phyloP scores from a whole-genome alignment of 495 filamentous ascomycete genomes.

The Parathielavia hyrcaniae region DNA sequence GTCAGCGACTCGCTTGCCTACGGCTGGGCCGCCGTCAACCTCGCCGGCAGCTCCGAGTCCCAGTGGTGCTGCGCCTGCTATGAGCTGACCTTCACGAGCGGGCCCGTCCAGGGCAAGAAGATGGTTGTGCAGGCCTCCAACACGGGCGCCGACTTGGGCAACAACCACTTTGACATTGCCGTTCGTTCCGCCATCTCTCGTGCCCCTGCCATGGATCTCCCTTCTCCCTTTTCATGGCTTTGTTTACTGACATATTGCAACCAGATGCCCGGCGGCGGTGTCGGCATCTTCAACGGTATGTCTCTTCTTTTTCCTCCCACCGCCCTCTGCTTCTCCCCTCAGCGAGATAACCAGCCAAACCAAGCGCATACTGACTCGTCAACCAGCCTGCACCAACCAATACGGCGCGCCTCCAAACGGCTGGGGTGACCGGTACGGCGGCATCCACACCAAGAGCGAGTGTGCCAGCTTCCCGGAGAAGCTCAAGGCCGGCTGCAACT shows the following conservation, averaged over 20 bases:
- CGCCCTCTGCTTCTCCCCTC: not conserved
- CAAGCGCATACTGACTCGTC: constrained; percentile 24
- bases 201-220: too few species aligned
- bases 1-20: constrained; percentile 52
- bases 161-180: constrained; percentile 59
- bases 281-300: constrained; percentile 54
- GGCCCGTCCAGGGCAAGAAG: constrained; percentile 51
- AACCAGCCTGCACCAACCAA: constrained; percentile 48
- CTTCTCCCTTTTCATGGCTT: too few species aligned
- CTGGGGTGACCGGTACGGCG: constrained; percentile 61
- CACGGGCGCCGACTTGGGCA: constrained; percentile 53
- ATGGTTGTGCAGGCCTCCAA: constrained; percentile 66
- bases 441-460: constrained; percentile 44
- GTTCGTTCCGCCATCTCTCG: constrained; percentile 29
- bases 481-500: constrained; percentile 59
- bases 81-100: constrained; percentile 58
- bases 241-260: not conserved
- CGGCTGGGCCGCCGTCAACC: constrained; percentile 57
- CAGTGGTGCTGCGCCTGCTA: constrained; percentile 65
- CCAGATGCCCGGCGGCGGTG: constrained; percentile 60
- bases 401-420: constrained; percentile 52
- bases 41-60: constrained; percentile 47
- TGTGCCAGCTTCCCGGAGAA: constrained; percentile 52
- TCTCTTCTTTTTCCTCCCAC: not conserved
- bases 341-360: constrained; percentile 8